phyloP scores from a whole-genome alignment of 768 basidiomycete genomes.

The Suillus alpinus region DNA sequence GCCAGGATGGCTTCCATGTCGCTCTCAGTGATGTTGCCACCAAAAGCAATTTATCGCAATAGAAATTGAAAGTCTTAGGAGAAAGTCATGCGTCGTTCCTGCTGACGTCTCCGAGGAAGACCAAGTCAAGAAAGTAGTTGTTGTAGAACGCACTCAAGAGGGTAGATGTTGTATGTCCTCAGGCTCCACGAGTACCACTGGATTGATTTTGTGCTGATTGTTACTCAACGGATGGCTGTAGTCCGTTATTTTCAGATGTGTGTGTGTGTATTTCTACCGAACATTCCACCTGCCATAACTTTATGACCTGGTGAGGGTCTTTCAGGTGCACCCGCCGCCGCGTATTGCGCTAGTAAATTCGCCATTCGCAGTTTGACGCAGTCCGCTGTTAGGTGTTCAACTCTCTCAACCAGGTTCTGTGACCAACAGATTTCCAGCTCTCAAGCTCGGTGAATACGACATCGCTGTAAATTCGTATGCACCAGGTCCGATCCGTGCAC shows the following conservation, averaged over 20 bases:
- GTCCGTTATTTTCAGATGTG: slow-evolving; percentile 3
- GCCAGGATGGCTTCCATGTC: slow-evolving; percentile 25
- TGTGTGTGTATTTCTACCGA: neutral
- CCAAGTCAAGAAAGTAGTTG: slow-evolving; percentile 23
- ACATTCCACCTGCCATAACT: slow-evolving; percentile 17
- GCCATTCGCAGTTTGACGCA: slow-evolving; percentile 10
- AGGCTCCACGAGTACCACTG: neutral
- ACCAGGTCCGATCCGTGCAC: slow-evolving; percentile 22
- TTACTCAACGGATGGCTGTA: slow-evolving; percentile 16
- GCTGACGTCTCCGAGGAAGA: slow-evolving; percentile 22
- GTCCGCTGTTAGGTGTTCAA: slow-evolving; percentile 14
- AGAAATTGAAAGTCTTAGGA: slow-evolving; percentile 20
- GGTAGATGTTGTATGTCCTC: slow-evolving; percentile 2
- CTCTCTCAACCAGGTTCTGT: neutral
- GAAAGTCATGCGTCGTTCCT: slow-evolving; percentile 13
- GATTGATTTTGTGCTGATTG: neutral
- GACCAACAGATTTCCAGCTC: neutral
- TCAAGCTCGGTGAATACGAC: slow-evolving; percentile 22
- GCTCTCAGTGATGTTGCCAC: slow-evolving; percentile 27
- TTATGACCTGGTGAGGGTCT: neutral
- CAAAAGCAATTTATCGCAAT: slow-evolving; percentile 14
- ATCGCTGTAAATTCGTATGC: slow-evolving; percentile 35
- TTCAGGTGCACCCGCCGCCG: neutral
- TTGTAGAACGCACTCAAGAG: slow-evolving; percentile 15
- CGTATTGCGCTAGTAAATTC: slow-evolving; percentile 15